Base-by-base conservation (phyloP, 1,284 basidiomycete species). In the Omphalotus olearius region DNA sequence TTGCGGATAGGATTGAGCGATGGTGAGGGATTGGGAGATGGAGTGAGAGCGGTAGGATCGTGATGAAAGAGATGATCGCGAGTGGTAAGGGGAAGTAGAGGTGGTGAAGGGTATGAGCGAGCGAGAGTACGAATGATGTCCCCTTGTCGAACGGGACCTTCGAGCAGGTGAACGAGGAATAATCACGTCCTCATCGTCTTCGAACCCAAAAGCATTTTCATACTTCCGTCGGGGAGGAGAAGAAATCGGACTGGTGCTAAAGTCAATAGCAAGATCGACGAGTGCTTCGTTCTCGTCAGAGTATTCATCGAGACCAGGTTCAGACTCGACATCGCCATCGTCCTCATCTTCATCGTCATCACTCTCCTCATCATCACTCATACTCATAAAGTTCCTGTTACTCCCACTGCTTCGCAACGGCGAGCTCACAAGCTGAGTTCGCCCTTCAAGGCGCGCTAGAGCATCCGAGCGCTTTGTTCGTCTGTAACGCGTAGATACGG, bases 391-490 rank as follows among this genome's bases (percentile, higher is more conserved):
- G 60, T 75, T 74, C 7, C 63, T 4, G 26, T 28, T 28, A 28
- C 26, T 33, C 7, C 30, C 30, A 33, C 6, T 36, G 11, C 58
- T 33, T 7, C 30, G 30, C 30, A 33, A 13, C 7, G 30, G 30
- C 30, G 30, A 33, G 9, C 9, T 33, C 3, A 33, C 30, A 33
- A 33, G 3, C 7, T 49, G 0, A 48, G 57, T 60, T 16, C 73
- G 75, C 9, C 78, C 76, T 54, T 79, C 77, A 7, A 79, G 66
- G 26, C 70, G 69, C 0, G 76, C 76, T 2, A 79, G 68, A 0
- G 78, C 77, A 17, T 75, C 72, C 62, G 69, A 16, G 52, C 62
- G 13, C 60, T 61, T 33, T 48, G 50, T 3, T 6, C 45, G 49
- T 4, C 41, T 52, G 47, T 50, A 62, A 16, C 60, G 58, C 1